Evolutionary conservation across 257 asterid species (phyloP), one percentile per base, ranked within the genome.

Genomic region (Nicotiana knightiana): DNA sequence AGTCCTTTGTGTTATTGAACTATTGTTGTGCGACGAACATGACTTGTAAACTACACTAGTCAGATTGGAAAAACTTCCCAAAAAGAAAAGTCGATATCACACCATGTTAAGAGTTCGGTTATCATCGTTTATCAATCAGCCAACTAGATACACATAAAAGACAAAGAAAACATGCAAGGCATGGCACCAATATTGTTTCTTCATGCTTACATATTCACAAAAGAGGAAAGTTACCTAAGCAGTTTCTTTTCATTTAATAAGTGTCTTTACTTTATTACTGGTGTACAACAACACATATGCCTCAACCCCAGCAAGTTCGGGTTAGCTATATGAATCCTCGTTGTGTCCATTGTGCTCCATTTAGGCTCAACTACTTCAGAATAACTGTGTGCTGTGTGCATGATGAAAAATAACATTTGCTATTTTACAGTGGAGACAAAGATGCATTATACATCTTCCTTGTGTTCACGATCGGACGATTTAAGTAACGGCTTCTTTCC

Each of bases 401-500:
- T 75, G 16, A 75, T 75, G 24, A 75, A 75, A 51, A 75, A 13
- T 15, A 51, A 15, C 3, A 75, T 75, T 48, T 28, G 26, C 63
- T 26, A 48, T 73, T 55, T 73, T 26, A 26, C 62, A 51, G 9
- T 26, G 2, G 62, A 48, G 62, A 48, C 13, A 6, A 1, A 48
- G 35, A 32, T 32, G 35, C 4, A 32, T 32, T 32, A 32, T 35
- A 87, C 96, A 80, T 18, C 73, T 76, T 86, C 86, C 18, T 86
- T 82, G 77, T 55, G 80, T 46, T 86, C 82, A 51, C 70, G 78
- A 55, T 86, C 88, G 46, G 91, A 68, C 83, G 92, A 62, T 81
- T 83, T 64, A 67, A 92, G 87, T 7, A 93, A 89, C 9, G 95
- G 91, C 85, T 88, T 91, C 88, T 86, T 86, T 87, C 90, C 88